Evolutionary conservation across 1,284 basidiomycete genomes (phyloP), one percentile per base, ranked within the genome.

Genomic region (Volvariella surrecta): DNA sequence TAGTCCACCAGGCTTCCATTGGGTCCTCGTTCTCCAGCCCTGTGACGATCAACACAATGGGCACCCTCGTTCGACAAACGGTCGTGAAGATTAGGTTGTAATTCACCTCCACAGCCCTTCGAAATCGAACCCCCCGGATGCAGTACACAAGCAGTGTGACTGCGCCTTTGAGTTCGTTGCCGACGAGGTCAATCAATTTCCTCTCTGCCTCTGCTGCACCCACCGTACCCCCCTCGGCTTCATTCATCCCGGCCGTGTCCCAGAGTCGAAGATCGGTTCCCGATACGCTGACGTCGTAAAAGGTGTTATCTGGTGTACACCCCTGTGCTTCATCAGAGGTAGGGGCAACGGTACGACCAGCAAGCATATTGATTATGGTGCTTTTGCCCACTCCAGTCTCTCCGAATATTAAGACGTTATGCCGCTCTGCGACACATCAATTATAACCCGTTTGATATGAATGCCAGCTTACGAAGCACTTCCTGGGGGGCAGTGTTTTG

Each of bases 1-100:
- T 51, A n/a, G 0, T 39, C 64, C 64, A 66, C 64, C 67, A 66
- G 19, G 54, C 39, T 32, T 68, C 66, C 66, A 68, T 63, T 3
- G 41, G 37, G 2, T 16, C 17, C 40, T 68, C 64, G 24, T 56
- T 48, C 49, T 66, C 67, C 35, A 68, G 56, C 8, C 60, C 56
- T 3, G 67, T 68, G 40, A 66, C 50, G 16, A 64, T 53, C n/a
- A 66, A 51, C 2, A 62, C 64, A 15, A 64, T 56, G 7, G 64
- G 67, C 10, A 68, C 63, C 13, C 48, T 52, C 32, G 45, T 50
- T 19, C 32, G 39, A 38, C 62, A 64, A 34, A 66, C 54, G 24
- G 52, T 54, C 2, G 56, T 55, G 18, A 48, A 49, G 47, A 66
- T 66, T 34, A 67, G 48, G 40, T 58, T 47, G 40, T 66, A 68